These are phyloP conservation scores for Bryum argenteum DNA, from an alignment of 225 moss, liverwort and hornwort species.

Conservation along the genomic window DNA sequence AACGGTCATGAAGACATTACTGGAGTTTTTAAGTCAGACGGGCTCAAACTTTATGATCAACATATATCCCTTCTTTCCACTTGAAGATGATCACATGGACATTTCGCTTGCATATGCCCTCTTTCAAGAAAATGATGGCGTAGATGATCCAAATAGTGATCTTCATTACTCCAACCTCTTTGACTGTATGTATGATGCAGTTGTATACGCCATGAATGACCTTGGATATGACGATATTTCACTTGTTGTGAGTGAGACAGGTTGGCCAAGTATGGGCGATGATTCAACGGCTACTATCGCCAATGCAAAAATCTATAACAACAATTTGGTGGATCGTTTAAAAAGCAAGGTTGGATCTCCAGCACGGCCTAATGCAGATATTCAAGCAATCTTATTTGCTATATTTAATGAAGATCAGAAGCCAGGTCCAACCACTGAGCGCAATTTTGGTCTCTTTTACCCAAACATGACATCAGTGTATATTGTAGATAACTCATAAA, in stretches of 20 bases:
- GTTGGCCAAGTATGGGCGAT: constrained; percentile 62
- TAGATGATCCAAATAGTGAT: constrained; percentile 46
- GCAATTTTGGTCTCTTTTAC: constrained; percentile 58
- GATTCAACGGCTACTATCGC: constrained; percentile 27
- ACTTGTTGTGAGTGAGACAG: constrained; percentile 63
- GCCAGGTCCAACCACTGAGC: constrained; percentile 47
- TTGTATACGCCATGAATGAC: constrained; percentile 50
- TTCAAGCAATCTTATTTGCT: constrained; percentile 57
- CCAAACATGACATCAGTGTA: constrained; percentile 42
- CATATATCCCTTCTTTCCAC: constrained; percentile 73
- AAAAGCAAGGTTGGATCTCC: constrained; percentile 43
- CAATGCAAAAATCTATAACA: constrained; percentile 44
- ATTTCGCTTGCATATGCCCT: constrained; percentile 55
- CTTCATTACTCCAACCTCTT: constrained; percentile 61
- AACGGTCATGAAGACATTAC: constrained; percentile 54
- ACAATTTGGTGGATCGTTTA: constrained; percentile 46
- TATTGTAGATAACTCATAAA: neutral
- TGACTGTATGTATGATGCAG: constrained; percentile 70
- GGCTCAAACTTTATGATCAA: constrained; percentile 59
- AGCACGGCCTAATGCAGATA: constrained; percentile 31
- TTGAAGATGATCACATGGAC: constrained; percentile 41
- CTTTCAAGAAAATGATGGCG: constrained; percentile 40
- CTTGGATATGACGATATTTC: constrained; percentile 41
- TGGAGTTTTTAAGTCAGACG: constrained; percentile 46
- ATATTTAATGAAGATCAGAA: constrained; percentile 67